Evolutionary conservation across 371 early-diverging fungal species (phyloP).

Genomic region (Dinochytrium kinnereticum): DNA sequence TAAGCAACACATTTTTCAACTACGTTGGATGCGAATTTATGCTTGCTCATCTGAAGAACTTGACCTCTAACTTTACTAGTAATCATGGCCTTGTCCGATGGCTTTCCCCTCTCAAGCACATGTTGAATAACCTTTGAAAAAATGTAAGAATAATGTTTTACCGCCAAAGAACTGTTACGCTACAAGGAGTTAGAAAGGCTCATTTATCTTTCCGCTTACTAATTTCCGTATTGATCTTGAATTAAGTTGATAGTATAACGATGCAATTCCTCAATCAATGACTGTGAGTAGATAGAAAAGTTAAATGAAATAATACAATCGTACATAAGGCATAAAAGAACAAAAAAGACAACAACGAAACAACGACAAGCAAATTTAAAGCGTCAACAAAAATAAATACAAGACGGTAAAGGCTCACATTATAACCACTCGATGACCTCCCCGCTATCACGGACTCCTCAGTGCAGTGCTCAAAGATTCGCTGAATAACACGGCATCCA

Average conservation of each 20-base stretch:
- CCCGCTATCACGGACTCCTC: conserved; percentile 65
- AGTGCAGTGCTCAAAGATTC: conserved; percentile 99
- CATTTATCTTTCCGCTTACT: conserved; percentile 54
- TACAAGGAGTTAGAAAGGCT: background rate
- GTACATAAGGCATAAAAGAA: background rate
- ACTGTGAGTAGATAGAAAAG: conserved; percentile 50
- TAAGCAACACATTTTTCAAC: conserved; percentile 93
- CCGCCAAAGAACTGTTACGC: conserved; percentile 1
- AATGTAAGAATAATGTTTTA: conserved; percentile 32
- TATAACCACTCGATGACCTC: conserved; percentile 11
- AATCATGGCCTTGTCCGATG: conserved; percentile 82
- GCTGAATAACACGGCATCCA: conserved; percentile 99
- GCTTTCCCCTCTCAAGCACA: conserved; percentile 93
- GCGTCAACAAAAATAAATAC: conserved; percentile 10
- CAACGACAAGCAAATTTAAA: conserved; percentile 33
- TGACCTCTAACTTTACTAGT: conserved; percentile 90
- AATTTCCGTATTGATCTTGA: conserved; percentile 99
- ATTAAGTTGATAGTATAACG: conserved; percentile 88
- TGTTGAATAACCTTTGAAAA: conserved; percentile 88
- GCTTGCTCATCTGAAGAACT: conserved; percentile 87
- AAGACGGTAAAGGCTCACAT: background rate
- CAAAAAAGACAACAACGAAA: conserved; percentile 22
- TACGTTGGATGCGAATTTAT: conserved; percentile 99
- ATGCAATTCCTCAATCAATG: conserved; percentile 93
- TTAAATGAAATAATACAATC: conserved; percentile 12